Evolutionary conservation across 345 rosid species (phyloP).

Genomic region (Linum lewisii): DNA sequence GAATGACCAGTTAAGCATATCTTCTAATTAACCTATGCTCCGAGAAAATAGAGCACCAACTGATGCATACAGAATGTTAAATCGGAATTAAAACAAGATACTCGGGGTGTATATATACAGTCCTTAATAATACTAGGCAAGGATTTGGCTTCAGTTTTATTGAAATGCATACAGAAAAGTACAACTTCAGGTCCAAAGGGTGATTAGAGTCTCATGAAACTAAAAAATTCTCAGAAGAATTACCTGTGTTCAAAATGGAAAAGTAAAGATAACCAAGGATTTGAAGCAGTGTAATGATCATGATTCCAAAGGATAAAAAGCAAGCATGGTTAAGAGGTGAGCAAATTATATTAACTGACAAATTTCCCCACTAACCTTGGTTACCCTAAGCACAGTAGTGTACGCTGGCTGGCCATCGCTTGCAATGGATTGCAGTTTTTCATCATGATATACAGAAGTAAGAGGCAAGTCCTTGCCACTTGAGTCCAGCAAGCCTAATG

Average conservation of each 20-base stretch:
- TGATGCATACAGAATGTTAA: too few relatives aligned
- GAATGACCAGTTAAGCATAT: background rate
- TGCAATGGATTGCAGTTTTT: slow-evolving; percentile 39
- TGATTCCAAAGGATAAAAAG: background rate
- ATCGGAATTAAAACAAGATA: too few relatives aligned
- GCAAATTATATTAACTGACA: background rate
- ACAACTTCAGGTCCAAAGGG: background rate
- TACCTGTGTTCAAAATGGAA: background rate
- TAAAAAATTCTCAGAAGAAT: background rate
- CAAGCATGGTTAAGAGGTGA: background rate
- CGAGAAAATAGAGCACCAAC: too few relatives aligned
- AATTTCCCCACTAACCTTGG: slow-evolving; percentile 46
- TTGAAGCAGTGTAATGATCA: background rate
- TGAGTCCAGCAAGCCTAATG: slow-evolving; percentile 63
- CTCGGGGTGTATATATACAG: background rate
- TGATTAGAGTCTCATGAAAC: background rate
- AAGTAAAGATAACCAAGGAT: background rate
- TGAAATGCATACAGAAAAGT: background rate
- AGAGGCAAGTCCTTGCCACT: slow-evolving; percentile 76
- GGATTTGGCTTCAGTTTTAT: background rate
- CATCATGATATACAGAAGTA: slow-evolving; percentile 59
- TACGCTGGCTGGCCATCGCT: slow-evolving; percentile 33
- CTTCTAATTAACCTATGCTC: background rate
- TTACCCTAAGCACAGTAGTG: slow-evolving; percentile 67
- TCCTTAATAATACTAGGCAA: background rate